A percentile compares a stretch with the other conserved stretches of the same genome.
phyloP scores from a whole-genome alignment of 345 rosid species.

The Linum lewisii region DNA sequence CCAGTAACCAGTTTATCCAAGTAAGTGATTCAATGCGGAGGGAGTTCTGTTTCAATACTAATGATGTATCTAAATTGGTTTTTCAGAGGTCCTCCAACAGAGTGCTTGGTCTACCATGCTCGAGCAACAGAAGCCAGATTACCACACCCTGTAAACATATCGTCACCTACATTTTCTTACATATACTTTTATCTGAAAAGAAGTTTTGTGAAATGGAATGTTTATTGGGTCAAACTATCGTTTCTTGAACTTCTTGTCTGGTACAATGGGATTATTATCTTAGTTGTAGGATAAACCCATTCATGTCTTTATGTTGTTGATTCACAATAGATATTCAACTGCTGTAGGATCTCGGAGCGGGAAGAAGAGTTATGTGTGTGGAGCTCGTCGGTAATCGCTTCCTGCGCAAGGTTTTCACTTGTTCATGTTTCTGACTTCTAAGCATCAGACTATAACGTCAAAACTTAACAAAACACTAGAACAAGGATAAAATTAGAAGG shows the following conservation, averaged over 20 bases:
- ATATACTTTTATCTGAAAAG: neutral
- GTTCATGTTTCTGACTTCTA: neutral
- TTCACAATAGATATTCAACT: constrained; percentile 5
- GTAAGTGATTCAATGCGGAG: neutral
- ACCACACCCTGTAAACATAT: constrained; percentile 39
- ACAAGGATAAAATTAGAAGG: no score
- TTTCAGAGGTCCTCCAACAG: constrained; percentile 93
- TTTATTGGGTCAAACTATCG: neutral
- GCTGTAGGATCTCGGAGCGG: constrained; percentile 38
- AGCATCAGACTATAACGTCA: neutral
- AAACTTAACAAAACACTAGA: no score
- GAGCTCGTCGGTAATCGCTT: constrained; percentile 89
- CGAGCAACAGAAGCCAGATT: constrained; percentile 64
- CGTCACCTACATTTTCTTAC: constrained; percentile 7
- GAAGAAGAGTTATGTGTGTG: constrained; percentile 61
- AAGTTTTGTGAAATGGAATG: neutral
- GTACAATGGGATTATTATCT: no score
- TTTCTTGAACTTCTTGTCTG: no score
- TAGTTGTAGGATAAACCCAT: neutral
- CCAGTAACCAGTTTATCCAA: no score
- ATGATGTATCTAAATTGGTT: constrained; percentile 7
- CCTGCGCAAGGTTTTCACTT: constrained; percentile 66
- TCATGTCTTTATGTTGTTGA: neutral
- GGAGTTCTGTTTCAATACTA: constrained; percentile 4
- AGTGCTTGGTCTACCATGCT: constrained; percentile 82